These are phyloP conservation scores for Ophiocordyceps sinensis DNA, from an alignment of 2,329 filamentous ascomycete species.

Conservation along the genomic window DNA sequence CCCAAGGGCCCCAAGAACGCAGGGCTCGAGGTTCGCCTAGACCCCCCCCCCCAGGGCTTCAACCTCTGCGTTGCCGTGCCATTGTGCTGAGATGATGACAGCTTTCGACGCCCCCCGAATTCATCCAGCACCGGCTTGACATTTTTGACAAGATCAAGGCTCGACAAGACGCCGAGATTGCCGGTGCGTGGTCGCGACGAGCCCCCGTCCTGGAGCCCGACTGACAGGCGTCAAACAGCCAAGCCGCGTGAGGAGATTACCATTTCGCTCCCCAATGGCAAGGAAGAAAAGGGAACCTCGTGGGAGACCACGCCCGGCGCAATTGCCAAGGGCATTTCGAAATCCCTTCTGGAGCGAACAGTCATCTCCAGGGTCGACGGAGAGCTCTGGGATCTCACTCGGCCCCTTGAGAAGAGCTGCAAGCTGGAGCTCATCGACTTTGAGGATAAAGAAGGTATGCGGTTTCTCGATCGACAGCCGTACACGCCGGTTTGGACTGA, in stretches of 20 bases:
- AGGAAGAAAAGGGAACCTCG: constrained; percentile 57
- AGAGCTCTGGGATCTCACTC: constrained; percentile 80
- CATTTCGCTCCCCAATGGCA: constrained; percentile 60
- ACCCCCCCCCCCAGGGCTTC: constrained; percentile 8
- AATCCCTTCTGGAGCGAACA: constrained; percentile 70
- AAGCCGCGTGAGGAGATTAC: constrained; percentile 62
- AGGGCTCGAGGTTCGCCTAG: constrained; percentile 29
- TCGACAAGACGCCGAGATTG: constrained; percentile 62
- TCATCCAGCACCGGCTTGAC: constrained; percentile 68
- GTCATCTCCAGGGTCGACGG: constrained; percentile 79
- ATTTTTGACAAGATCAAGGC: constrained; percentile 84
- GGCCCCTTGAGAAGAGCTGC: constrained; percentile 79
- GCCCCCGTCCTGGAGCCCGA: background rate
- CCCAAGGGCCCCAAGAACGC: constrained; percentile 43
- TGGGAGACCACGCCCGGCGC: constrained; percentile 84
- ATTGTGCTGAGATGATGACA: constrained; percentile 11
- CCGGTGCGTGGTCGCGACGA: constrained; percentile 15
- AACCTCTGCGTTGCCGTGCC: constrained; percentile 13
- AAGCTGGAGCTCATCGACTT: constrained; percentile 77
- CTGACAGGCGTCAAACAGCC: constrained; percentile 21
- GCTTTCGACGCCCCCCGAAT: constrained; percentile 47
- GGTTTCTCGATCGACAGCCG: background rate
- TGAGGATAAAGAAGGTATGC: constrained; percentile 29
- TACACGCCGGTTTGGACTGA: constrained; percentile 1
- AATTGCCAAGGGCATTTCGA: constrained; percentile 67